Percentiles rank a stretch among this genome's conserved stretches.
Evolutionary conservation across 2,329 filamentous ascomycete genomes (phyloP).

Genomic region (Dactylellina sp.): DNA sequence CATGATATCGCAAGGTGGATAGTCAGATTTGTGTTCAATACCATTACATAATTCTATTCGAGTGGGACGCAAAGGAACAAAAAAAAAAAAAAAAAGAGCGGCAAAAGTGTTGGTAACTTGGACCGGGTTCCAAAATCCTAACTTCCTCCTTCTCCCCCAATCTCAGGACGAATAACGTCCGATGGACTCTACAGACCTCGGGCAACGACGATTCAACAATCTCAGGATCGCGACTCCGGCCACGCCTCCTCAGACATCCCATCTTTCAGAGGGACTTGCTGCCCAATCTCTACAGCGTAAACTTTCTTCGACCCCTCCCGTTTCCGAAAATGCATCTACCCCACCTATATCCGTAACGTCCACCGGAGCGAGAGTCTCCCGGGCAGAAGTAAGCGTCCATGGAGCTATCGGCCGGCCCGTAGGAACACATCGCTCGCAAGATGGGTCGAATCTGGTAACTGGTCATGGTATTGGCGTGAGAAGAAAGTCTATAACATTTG

Average conservation of each 20-base stretch:
- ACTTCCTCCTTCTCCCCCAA: constrained; percentile 3
- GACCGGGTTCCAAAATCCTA: background rate
- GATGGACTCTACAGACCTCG: constrained; percentile 53
- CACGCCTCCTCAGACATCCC: constrained; percentile 48
- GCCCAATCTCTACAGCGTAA: constrained; percentile 53
- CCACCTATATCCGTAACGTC: constrained; percentile 53
- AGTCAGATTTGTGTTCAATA: constrained; percentile 7
- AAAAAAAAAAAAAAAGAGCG: background rate
- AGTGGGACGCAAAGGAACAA: background rate
- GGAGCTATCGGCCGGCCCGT: constrained; percentile 40
- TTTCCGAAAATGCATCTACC: constrained; percentile 56
- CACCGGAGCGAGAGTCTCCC: constrained; percentile 45
- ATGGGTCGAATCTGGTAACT: constrained; percentile 38
- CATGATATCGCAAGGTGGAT: constrained; percentile 34
- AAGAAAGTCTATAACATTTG: constrained; percentile 60
- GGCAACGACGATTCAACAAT: constrained; percentile 50
- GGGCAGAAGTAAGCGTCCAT: constrained; percentile 47
- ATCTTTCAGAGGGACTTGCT: constrained; percentile 47
- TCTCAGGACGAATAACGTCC: constrained; percentile 53
- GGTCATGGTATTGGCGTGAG: constrained; percentile 53
- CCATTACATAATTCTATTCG: constrained; percentile 4
- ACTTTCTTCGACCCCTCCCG: constrained; percentile 48
- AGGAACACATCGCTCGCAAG: constrained; percentile 5
- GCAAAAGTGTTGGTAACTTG: constrained; percentile 3
- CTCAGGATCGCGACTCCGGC: constrained; percentile 34